Evolutionary conservation across 1,284 basidiomycete genomes (phyloP), one percentile per base, ranked within the genome.

Genomic region (Ustilago curta): DNA sequence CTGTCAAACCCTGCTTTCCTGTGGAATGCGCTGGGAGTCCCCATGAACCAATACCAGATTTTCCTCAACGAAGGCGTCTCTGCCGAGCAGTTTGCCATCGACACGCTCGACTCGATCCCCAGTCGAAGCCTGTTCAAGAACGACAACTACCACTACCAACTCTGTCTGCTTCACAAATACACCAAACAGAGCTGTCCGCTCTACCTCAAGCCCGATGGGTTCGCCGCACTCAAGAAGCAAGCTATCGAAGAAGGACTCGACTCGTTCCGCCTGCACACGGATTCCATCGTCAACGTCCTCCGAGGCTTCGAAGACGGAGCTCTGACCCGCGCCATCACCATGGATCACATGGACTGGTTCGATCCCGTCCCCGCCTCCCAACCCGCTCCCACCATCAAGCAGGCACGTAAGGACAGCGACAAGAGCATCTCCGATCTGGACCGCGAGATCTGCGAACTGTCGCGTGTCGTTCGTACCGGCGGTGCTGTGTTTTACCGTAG

Each of bases 261-360:
- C 72, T 87, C 89, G 0, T 91, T 93, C 87, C 88, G 91, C 35
- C 84, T 93, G 40, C 92, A 93, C 84, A 93, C 92, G 0, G 91
- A 93, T 77, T 90, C 90, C 4, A 92, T 93, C 74, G 85, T 90
- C 66, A 90, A 91, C 51, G 91, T 92, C 67, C 81, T 90, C 79
- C 66, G 73, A 14, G 80, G 81, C 11, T 64, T 81, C 49, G 73
- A 81, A 54, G 82, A 84, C 62, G 70, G 58, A 16, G 67, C 75
- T 12, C 66, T 84, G 21, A 82, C 83, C 9, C 74, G 76, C 5
- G 83, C 83, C 25, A 88, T 93, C 61, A 87, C 92, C 58, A 93
- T 94, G 92, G 92, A 93, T 84, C 91, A 91, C 66, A 88, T 92
- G 71, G 91, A 92, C 79, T 92, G 88, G 91, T 92, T 92, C 83